Base-by-base conservation (phyloP, 2,329 filamentous ascomycete species). In the Curvularia sp. region DNA sequence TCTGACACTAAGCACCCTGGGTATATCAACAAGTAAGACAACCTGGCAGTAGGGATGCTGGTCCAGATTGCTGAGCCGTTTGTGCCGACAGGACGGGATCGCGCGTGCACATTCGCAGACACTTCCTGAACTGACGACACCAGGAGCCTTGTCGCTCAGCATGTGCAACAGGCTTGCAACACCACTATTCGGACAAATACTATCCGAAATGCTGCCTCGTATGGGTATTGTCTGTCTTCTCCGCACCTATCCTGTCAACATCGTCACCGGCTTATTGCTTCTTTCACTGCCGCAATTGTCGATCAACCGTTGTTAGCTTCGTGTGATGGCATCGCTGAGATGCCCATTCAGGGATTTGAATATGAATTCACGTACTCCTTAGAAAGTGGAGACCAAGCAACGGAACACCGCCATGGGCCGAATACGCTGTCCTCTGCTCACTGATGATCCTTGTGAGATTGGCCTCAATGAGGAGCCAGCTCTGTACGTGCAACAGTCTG, bases 261-360 rank as follows among this genome's bases (percentile, higher is more conserved):
- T 28, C 24, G n/a, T 26, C 26, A 42, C 41, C 49, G 26, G 6
- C 35, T n/a, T 18, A 1, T 50, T 6, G n/a, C 24, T 18, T 42
- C 15, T 24, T 13, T 20, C 15, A 30, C 18, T 8, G 15, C 10
- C 15, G 18, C 15, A 10, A 8, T 38, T 6, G 22, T 41, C 50
- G 39, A 53, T 44, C 41, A 9, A 43, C 42, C 8, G 24, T 46
- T n/a, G n/a, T 20, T 13, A 38, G 3, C 12, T 55, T 51, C 8
- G 30, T 55, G 28, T 52, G 53, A 47, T 35, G 49, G 46, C 35
- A 43, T 57, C 38, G 46, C 20, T 28, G 15, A 49, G 33, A 15
- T 33, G 31, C 18, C 31, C 38, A 31, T 33, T 35, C 49, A 43
- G 5, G 41, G 9, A 26, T 26, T 44, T 35, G 15, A 8, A 46